Percentiles rank a stretch among this genome's conserved stretches.
phyloP scores from a whole-genome alignment of 768 basidiomycete species.

The Hirschioporus abietinus region DNA sequence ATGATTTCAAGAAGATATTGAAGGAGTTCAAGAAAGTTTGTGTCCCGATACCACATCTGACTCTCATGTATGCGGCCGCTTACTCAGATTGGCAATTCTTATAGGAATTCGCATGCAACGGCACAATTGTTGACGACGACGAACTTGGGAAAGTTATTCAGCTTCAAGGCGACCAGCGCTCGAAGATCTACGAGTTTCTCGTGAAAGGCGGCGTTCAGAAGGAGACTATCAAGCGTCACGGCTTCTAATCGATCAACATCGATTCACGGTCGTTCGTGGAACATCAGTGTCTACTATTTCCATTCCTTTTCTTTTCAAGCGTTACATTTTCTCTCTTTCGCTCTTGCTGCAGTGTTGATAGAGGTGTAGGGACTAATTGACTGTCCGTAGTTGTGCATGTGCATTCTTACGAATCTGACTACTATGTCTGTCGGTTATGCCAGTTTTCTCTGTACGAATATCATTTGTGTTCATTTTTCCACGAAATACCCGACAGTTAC shows the following conservation, averaged over 20 bases:
- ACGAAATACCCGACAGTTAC: neutral
- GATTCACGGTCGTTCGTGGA: slow-evolving; percentile 10
- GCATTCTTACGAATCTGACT: neutral
- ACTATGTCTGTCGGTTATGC: neutral
- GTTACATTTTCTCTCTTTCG: slow-evolving; percentile 16
- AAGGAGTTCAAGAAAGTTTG: slow-evolving; percentile 97
- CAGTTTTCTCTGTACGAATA: neutral
- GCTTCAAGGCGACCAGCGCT: slow-evolving; percentile 95
- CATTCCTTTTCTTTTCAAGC: slow-evolving; percentile 8
- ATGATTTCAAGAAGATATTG: slow-evolving; percentile 95
- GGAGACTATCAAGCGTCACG: slow-evolving; percentile 80
- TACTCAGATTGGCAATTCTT: slow-evolving; percentile 10
- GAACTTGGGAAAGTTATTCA: slow-evolving; percentile 97
- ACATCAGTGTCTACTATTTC: too few species aligned
- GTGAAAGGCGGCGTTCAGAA: slow-evolving; percentile 74
- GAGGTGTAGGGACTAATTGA: neutral
- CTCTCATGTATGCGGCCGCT: neutral
- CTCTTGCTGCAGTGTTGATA: slow-evolving; percentile 6
- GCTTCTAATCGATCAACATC: slow-evolving; percentile 50
- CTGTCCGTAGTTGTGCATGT: neutral
- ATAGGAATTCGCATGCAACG: slow-evolving; percentile 98
- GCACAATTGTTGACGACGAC: slow-evolving; percentile 91
- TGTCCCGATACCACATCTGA: slow-evolving; percentile 1
- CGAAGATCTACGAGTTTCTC: slow-evolving; percentile 87
- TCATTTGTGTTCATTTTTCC: neutral